phyloP scores from a whole-genome alignment of 352 stramenopile species.

The Globisporangium recalcitrans region DNA sequence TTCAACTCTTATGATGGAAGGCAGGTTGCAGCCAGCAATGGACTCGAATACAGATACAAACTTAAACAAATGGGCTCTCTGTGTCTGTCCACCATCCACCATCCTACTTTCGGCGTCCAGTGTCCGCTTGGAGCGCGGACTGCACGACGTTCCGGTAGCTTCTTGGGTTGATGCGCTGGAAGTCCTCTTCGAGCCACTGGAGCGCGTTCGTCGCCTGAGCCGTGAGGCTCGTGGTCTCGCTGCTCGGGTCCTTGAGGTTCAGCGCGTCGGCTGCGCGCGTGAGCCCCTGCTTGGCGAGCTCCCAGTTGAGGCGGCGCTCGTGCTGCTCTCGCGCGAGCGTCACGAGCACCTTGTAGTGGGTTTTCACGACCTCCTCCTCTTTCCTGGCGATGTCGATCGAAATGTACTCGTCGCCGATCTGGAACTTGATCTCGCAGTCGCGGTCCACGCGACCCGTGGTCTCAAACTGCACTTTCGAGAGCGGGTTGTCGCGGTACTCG shows the following conservation, averaged over 20 bases:
- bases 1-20: background rate
- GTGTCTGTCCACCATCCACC: background rate
- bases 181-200: slow-evolving; percentile 30
- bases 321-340: slow-evolving; percentile 39
- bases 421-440: slow-evolving; percentile 66
- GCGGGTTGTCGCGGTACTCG: slow-evolving; percentile 33
- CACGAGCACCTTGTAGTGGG: slow-evolving; percentile 48
- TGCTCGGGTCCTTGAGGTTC: slow-evolving; percentile 24
- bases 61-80: background rate
- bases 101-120: slow-evolving; percentile 1
- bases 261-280: slow-evolving; percentile 27
- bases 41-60: background rate
- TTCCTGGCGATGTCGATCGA: slow-evolving; percentile 53
- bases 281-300: slow-evolving; percentile 28
- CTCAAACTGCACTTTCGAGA: slow-evolving; percentile 40
- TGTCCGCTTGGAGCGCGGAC: background rate
- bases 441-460: slow-evolving; percentile 49
- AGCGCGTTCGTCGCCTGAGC: slow-evolving; percentile 20
- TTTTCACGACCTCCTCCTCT: slow-evolving; percentile 38
- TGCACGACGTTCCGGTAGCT: slow-evolving; percentile 31
- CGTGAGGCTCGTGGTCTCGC: slow-evolving; percentile 17
- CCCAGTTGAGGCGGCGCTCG: slow-evolving; percentile 26
- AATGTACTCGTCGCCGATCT: slow-evolving; percentile 30
- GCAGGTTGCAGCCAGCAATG: background rate
- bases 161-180: slow-evolving; percentile 24